Conservation (phyloP, 2,329 filamentous ascomycete species). For the Aureobasidium melanogenum region DNA sequence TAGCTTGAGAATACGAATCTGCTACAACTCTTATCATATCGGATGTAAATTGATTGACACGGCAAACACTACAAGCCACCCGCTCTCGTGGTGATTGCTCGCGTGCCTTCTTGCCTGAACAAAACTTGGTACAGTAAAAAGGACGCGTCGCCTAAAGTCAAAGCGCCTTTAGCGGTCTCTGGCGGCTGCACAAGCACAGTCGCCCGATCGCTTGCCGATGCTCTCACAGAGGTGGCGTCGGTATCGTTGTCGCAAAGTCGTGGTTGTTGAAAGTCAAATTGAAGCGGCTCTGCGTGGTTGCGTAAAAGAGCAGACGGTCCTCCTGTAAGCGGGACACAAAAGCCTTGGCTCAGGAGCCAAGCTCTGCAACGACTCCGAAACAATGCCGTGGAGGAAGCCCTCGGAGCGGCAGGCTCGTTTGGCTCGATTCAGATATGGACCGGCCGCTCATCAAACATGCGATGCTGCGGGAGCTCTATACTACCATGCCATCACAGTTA, state of each 20-base stretch:
- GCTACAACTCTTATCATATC: neutral
- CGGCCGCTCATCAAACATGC: too few relatives aligned
- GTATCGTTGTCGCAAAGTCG: neutral
- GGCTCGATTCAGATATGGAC: neutral
- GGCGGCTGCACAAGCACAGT: neutral
- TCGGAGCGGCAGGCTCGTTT: neutral
- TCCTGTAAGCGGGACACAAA: neutral
- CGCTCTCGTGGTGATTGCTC: neutral
- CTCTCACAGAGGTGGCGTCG: neutral
- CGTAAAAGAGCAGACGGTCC: neutral
- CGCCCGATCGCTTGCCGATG: neutral
- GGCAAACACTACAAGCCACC: neutral
- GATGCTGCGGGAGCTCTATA: too few relatives aligned
- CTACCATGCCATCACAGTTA: neutral
- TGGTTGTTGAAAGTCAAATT: neutral
- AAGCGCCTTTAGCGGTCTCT: neutral
- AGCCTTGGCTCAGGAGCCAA: neutral
- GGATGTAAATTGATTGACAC: neutral
- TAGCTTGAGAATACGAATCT: neutral
- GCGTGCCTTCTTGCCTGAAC: neutral
- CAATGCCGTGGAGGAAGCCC: neutral
- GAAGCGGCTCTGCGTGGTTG: neutral
- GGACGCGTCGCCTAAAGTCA: neutral
- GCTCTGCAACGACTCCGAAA: neutral
- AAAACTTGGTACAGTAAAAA: conserved; percentile 3